Evolutionary conservation across 1,284 basidiomycete genomes (phyloP).

Genomic region (Erythrobasidium hasegawianum): DNA sequence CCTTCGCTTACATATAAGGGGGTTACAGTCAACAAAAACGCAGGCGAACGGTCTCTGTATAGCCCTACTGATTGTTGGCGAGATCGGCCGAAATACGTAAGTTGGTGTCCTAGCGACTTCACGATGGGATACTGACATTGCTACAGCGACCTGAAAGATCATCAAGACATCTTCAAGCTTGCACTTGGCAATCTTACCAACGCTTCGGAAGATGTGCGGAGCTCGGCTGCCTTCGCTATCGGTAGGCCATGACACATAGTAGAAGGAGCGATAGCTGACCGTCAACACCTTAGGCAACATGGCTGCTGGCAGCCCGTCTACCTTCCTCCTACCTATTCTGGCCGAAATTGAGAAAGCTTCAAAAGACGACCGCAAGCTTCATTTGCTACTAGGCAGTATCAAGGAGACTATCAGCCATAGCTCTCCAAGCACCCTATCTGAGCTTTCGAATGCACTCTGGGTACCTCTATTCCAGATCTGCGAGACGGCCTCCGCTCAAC

Average conservation of each 20-base stretch:
- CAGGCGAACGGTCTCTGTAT: slow-evolving; percentile 66
- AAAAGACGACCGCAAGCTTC: slow-evolving; percentile 64
- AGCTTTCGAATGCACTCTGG: slow-evolving; percentile 84
- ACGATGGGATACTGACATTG: not conserved
- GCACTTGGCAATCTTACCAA: slow-evolving; percentile 69
- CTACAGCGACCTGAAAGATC: slow-evolving; percentile 71
- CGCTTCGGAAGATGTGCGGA: slow-evolving; percentile 74
- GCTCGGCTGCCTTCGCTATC: slow-evolving; percentile 85
- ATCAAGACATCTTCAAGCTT: slow-evolving; percentile 68
- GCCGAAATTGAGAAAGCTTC: slow-evolving; percentile 68
- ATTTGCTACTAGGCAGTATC: slow-evolving; percentile 82
- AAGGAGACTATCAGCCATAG: slow-evolving; percentile 97
- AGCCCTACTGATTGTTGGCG: slow-evolving; percentile 81
- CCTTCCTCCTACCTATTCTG: slow-evolving; percentile 80
- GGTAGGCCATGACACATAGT: slow-evolving; percentile 54
- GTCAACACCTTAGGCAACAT: slow-evolving; percentile 67
- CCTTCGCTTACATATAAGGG: not conserved
- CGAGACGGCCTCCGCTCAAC: slow-evolving; percentile 37
- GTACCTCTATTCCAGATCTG: slow-evolving; percentile 80
- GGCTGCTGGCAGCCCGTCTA: slow-evolving; percentile 79
- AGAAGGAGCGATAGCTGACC: slow-evolving; percentile 44
- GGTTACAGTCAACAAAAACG: slow-evolving; percentile 54
- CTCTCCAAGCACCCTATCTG: slow-evolving; percentile 72
- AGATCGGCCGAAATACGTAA: slow-evolving; percentile 80
- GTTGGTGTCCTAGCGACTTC: slow-evolving; percentile 42